Evolutionary conservation across 331 rosid species (phyloP).

Genomic region (Quercus lobata): DNA sequence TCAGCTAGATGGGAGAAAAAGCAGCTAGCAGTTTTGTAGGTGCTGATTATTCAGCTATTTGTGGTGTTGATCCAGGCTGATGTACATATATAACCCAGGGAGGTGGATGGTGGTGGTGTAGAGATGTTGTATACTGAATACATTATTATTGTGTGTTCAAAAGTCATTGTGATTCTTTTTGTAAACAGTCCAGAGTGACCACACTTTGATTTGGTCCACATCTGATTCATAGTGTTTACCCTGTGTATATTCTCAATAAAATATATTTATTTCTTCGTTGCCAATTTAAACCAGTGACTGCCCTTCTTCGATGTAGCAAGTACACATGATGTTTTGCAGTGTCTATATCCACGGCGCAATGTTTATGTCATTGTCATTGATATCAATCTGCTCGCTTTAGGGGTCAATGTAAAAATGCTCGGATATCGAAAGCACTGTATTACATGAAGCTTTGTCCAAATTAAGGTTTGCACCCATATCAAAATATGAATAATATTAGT

Average conservation of each 20-base stretch:
- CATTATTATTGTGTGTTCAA: conserved; percentile 9
- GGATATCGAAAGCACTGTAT: too few relatives aligned
- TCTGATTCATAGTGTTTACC: not conserved
- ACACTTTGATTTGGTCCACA: not conserved
- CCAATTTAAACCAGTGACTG: not conserved
- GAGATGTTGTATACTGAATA: conserved; percentile 16
- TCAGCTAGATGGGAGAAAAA: conserved; percentile 36
- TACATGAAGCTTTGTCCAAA: too few relatives aligned
- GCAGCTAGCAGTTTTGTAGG: conserved; percentile 59
- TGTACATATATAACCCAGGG: conserved; percentile 47
- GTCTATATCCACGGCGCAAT: not conserved
- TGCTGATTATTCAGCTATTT: not conserved
- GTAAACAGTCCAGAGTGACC: conserved; percentile 12
- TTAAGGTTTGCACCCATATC: too few relatives aligned
- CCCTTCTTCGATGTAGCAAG: not conserved
- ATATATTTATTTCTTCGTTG: not conserved
- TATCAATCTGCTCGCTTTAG: too few relatives aligned
- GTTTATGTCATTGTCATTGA: too few relatives aligned
- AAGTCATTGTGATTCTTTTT: conserved; percentile 22
- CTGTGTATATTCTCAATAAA: not conserved
- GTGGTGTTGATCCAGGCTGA: conserved; percentile 4
- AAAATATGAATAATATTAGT: too few relatives aligned
- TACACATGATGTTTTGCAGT: not conserved
- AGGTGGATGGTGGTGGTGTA: conserved; percentile 37
- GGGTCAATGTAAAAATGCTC: too few relatives aligned